phyloP scores from a whole-genome alignment of 768 basidiomycete species.

The Mycena maculata region DNA sequence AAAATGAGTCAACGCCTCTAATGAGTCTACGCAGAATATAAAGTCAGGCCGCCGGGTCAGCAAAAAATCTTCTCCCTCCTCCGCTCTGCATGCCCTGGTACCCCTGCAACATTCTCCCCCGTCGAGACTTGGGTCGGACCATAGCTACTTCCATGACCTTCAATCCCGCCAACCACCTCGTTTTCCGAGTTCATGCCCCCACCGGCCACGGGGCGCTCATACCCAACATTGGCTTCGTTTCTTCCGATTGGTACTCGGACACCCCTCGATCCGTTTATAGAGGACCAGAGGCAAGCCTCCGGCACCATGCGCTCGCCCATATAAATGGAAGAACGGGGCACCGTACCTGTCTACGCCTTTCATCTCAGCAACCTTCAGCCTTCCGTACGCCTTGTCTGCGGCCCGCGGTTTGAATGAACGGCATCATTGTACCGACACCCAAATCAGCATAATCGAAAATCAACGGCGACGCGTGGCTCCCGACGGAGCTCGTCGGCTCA shows the following conservation, averaged over 20 bases:
- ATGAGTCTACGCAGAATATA: no score
- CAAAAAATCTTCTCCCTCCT: not conserved
- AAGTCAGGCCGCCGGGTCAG: no score
- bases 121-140: not conserved
- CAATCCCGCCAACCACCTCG: no score
- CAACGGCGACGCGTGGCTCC: not conserved
- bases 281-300: not conserved
- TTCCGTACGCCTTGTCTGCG: not conserved
- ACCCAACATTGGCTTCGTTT: not conserved
- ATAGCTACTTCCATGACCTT: not conserved
- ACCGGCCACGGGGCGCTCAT: not conserved
- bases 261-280: no score
- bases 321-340: constrained; percentile 2
- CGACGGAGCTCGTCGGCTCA: constrained; percentile 16
- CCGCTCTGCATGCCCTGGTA: not conserved
- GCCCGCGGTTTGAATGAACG: constrained; percentile 19
- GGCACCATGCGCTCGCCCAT: not conserved
- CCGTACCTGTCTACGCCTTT: not conserved
- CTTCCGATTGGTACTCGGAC: not conserved
- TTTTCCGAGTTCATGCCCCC: not conserved
- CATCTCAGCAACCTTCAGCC: constrained; percentile 8
- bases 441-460: constrained; percentile 19
- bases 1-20: no score
- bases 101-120: not conserved
- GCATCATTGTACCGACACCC: constrained; percentile 32